A percentile compares a stretch with the other conserved stretches of the same genome.
These are phyloP conservation scores for Xylaria sp. DNA, from an alignment of 2,329 filamentous ascomycete genomes.

Conservation along the genomic window DNA sequence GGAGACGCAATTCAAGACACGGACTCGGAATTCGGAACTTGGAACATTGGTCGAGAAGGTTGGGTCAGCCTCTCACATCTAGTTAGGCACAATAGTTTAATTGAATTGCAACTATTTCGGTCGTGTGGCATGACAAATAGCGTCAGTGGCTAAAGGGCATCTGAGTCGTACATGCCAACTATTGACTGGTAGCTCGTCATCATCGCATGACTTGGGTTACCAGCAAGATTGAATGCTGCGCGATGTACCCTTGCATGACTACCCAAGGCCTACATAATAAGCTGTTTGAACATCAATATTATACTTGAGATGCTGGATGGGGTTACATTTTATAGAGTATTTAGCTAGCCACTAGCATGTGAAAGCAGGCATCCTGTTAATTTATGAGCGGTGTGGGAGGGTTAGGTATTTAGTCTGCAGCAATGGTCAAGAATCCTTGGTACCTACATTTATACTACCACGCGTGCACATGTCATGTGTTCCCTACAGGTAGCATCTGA, in stretches of 20 bases:
- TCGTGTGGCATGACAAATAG: not conserved
- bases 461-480: conserved; percentile 7
- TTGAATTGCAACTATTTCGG: not conserved
- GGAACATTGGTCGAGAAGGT: not conserved
- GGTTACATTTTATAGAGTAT: not conserved
- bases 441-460: not conserved
- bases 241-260: not conserved
- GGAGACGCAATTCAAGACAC: not conserved
- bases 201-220: not conserved
- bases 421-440: not conserved
- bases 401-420: not conserved
- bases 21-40: not conserved
- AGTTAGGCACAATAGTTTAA: not conserved
- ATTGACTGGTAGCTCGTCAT: not conserved
- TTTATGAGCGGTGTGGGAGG: not conserved
- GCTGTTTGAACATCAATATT: not conserved
- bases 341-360: not conserved
- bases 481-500: not conserved
- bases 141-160: conserved; percentile 5
- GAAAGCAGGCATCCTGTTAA: not conserved
- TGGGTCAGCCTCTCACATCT: not conserved
- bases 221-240: not conserved
- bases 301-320: not conserved
- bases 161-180: not conserved
- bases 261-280: not conserved